Base-by-base conservation (phyloP, 768 basidiomycete genomes). In the Collybia sp. region DNA sequence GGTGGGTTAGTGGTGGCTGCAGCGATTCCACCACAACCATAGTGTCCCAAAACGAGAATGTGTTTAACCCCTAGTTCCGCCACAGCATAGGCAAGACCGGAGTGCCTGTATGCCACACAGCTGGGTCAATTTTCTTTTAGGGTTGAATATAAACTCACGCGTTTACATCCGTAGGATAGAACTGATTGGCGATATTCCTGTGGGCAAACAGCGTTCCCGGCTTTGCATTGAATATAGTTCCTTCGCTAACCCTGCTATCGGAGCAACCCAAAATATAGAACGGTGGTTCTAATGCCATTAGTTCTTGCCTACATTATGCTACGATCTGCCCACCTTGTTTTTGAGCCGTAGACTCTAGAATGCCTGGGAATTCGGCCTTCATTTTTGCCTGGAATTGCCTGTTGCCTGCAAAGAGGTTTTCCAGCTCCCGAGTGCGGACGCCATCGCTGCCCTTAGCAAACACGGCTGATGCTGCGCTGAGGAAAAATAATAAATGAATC, bases 21-120 rank as follows among this genome's bases (percentile, higher is more conserved):
- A 11, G 64, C 70, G 11, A 72, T 63, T 30, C 71, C 71, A 13
- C 70, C 68, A 44, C 70, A 72, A 1, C 70, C 71, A 41, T 72
- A 72, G 49, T 72, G 70, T 0, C 70, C 71, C 66, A 72, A 67
- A 12, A 72, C 66, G 40, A 72, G 63, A 41, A 72, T 56, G 39
- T 72, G 70, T 40, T 65, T 58, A 12, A 72, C 69, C 3, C 59
- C 58, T 11, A 71, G 58, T 13, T 55, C 55, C 13, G 63, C 53
- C 13, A 71, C 64, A 9, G 67, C 71, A 38, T 70, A 72, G 0
- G 66, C 60, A n/a, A 71, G 58, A 12, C 67, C 65, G 2, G 70
- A 54, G 43, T 61, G 60, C 12, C 65, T 67, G 37, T 25, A 6
- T 31, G 34, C 6, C 11, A 12, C 16, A 33, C 38, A 25, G 18